Base-by-base conservation (phyloP, 1,284 basidiomycete genomes). In the Agroathelia rolfsii region DNA sequence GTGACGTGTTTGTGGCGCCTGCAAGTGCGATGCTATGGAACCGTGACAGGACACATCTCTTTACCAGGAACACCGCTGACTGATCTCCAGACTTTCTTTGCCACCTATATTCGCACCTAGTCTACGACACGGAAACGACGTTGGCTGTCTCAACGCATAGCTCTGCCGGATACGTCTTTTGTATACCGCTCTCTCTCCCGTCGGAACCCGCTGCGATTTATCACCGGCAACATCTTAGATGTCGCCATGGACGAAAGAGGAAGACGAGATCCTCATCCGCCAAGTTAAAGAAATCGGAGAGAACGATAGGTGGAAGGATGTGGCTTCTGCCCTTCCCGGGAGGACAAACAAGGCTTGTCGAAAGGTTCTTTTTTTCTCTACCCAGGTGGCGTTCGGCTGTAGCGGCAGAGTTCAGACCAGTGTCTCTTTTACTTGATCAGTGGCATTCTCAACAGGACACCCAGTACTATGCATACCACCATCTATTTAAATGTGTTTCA, bases 331-430 rank as follows among this genome's bases (percentile, higher is more conserved):
- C 26, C 67, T 86, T 8, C 78, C 77, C 16, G 78, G 73, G 12
- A 60, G 81, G 42, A 73, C 77, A 4, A 85, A 85, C 56, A 85
- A 85, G 52, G 81, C 80, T 29, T 85, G 82, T 53, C 69, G 81
- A 49, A 85, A 85, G 76, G 81, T 77, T 42, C 43, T 42, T 16
- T 3, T 25, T 10, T 33, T 20, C 23, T 11, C 15, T 18, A n/a
- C n/a, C n/a, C n/a, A n/a, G n/a, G n/a, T n/a, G n/a, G n/a, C n/a
- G n/a, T n/a, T n/a, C n/a, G n/a, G n/a, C n/a, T n/a, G n/a, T n/a
- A n/a, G n/a, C n/a, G n/a, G n/a, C n/a, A n/a, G n/a, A n/a, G n/a
- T n/a, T n/a, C n/a, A n/a, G n/a, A n/a, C n/a, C n/a, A n/a, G n/a
- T n/a, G n/a, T n/a, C n/a, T n/a, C n/a, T n/a, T n/a, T n/a, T n/a